Base-by-base conservation (phyloP, 495 filamentous ascomycete species). In the Talaromyces wortmannii region DNA sequence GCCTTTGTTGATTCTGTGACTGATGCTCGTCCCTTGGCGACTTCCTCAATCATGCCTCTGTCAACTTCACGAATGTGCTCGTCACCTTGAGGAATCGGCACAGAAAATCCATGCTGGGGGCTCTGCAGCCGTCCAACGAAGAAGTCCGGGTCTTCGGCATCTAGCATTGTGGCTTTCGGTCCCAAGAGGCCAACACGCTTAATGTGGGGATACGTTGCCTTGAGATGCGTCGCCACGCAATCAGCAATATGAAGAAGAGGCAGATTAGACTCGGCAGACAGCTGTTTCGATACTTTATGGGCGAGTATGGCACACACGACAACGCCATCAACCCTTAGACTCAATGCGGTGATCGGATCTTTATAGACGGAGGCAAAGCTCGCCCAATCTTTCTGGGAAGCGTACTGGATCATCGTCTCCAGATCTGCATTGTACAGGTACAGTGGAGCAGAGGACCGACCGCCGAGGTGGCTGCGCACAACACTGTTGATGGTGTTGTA, bases 221-320 rank as follows among this genome's bases (percentile, higher is more conserved):
- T 61, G 31, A 61, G 40, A 48, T 53, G 43, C 50, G 30, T 11
- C 8, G 58, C 42, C 5, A 61, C 29, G 15, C 40, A 61, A 47
- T 61, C 58, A 7, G 58, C 58, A 30, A 61, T 59, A 16, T 61
- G 58, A 18, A 59, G 56, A 6, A 61, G 23, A 17, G 58, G 58
- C 7, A 59, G 49, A 10, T 45, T 46, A 5, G 50, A 42, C 12
- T 56, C 31, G 17, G 31, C 16, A 32, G 31, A 30, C 10, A 61
- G 48, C 12, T 48, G 58, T 12, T 44, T 45, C 5, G 58, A 18
- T 30, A 60, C 57, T 44, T 59, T 61, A 18, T 61, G 58, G 6
- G 58, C 56, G 7, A 61, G 48, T 57, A 61, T 61, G 36, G 58
- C 57, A 40, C 56, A 58, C 31, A 61, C 48, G 23, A 61, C 56